Percentiles rank a stretch among this genome's conserved stretches.
phyloP scores from a whole-genome alignment of 202 grass and related monocot genomes.

The Saccharum hybrid region DNA sequence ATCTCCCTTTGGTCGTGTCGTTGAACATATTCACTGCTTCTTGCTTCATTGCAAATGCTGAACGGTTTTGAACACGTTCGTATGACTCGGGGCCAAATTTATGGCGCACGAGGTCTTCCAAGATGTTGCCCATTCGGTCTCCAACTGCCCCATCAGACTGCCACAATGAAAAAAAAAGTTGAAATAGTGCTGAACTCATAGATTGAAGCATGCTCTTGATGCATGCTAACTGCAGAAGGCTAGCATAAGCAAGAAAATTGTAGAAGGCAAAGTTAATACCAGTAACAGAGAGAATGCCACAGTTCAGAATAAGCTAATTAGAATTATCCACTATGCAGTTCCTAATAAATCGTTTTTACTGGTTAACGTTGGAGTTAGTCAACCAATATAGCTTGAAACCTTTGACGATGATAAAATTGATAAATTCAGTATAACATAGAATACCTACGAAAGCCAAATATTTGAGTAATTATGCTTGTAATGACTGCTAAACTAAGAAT shows the following conservation, averaged over 20 bases:
- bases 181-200: conserved; percentile 24
- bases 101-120: conserved; percentile 69
- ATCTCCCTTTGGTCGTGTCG: conserved; percentile 68
- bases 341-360: conserved; percentile 35
- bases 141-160: conserved; percentile 64
- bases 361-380: neutral
- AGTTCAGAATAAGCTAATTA: conserved; percentile 23
- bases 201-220: conserved; percentile 3
- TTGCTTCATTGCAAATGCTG: conserved; percentile 47
- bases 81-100: conserved; percentile 77
- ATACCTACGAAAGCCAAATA: neutral
- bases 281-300: conserved; percentile 8
- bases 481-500: conserved; percentile 35
- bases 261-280: conserved; percentile 1
- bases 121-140: conserved; percentile 60
- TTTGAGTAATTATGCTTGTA: conserved; percentile 18
- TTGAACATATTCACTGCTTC: conserved; percentile 75
- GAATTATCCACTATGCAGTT: conserved; percentile 4
- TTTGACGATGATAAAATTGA: conserved; percentile 21
- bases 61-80: conserved; percentile 55
- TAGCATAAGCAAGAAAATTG: conserved; percentile 9
- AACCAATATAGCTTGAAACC: conserved; percentile 30
- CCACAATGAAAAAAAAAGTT: conserved; percentile 13
- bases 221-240: conserved; percentile 6
- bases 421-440: conserved; percentile 30